Percentiles rank a stretch among this genome's conserved stretches.
These are phyloP conservation scores for Schoenoplectus tabernaemontani DNA, from an alignment of 202 grass and related monocot species.

Conservation along the genomic window DNA sequence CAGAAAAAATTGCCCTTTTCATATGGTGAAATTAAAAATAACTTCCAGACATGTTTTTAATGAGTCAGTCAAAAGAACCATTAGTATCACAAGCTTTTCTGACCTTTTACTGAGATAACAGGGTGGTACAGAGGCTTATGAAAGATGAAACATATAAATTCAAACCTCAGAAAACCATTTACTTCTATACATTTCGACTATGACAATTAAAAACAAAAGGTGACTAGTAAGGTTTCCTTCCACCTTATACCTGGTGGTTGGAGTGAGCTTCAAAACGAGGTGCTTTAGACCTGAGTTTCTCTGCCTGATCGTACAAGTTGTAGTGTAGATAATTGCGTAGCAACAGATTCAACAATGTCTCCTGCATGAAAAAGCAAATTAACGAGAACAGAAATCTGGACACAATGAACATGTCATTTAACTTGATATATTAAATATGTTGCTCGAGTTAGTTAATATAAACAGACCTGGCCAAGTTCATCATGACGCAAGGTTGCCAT, in stretches of 20 bases:
- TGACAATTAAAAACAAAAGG: neutral
- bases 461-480: conserved; percentile 76
- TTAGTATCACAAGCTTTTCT: neutral
- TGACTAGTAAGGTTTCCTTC: neutral
- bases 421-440: neutral
- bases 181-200: neutral
- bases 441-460: conserved; percentile 1
- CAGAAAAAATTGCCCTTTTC: neutral
- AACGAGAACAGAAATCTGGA: conserved; percentile 20
- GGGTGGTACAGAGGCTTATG: neutral
- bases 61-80: neutral
- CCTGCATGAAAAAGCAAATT: conserved; percentile 30
- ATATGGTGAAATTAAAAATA: neutral
- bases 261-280: conserved; percentile 95
- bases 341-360: conserved; percentile 81
- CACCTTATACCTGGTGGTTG: conserved; percentile 54
- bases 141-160: neutral
- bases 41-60: neutral
- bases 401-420: conserved; percentile 8
- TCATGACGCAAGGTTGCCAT: conserved; percentile 67
- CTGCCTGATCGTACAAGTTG: conserved; percentile 86
- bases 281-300: conserved; percentile 92
- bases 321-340: conserved; percentile 96
- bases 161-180: neutral
- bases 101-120: neutral